Evolutionary conservation across 176 grass and related monocot genomes (phyloP), one percentile per base, ranked within the genome.

Genomic region (Aegilops speltoides): DNA sequence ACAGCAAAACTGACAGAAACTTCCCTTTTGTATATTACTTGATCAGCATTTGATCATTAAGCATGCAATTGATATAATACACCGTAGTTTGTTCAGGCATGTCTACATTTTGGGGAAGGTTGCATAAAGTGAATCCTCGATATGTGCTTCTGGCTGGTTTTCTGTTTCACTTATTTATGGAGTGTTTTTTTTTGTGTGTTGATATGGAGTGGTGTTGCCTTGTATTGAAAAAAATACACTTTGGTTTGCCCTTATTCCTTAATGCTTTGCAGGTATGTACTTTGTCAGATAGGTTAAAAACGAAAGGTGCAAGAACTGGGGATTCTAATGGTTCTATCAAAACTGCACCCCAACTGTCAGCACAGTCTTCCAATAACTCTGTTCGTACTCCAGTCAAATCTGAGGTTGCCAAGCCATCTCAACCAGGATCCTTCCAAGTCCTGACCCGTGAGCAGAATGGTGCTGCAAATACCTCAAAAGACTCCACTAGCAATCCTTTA

Each of bases 361-460:
- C 83, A 26, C 92, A 91, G 64, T 84, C 76, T 68, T 78, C 83
- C 50, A 83, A 65, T 83, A 79, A 28, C 84, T 77, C 62, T 86
- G 43, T 87, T 71, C 88, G 64, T n/a, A 23, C 90, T 77, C 75
- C 82, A 50, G 83, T 85, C 43, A 92, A 89, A 92, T 72, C 87
- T 90, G 93, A 92, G 46, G 73, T 56, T 76, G 78, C 72, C 43
- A 95, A 90, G 85, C 46, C 83, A 78, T 90, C 87, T 90, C 90
- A 84, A 68, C 68, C 83, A 63, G 90, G 93, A 71, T 90, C 65
- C 66, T 74, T 95, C 86, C 93, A 92, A 86, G 90, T 95, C 23
- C 88, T 95, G 67, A 95, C 84, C 73, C 85, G 90, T 23, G 90
- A 95, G 69, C 90, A 88, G 52, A 95, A 86, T 86, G 90, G 86